Evolutionary conservation across 176 grass and related monocot genomes (phyloP).

Genomic region (Oryza punctata): DNA sequence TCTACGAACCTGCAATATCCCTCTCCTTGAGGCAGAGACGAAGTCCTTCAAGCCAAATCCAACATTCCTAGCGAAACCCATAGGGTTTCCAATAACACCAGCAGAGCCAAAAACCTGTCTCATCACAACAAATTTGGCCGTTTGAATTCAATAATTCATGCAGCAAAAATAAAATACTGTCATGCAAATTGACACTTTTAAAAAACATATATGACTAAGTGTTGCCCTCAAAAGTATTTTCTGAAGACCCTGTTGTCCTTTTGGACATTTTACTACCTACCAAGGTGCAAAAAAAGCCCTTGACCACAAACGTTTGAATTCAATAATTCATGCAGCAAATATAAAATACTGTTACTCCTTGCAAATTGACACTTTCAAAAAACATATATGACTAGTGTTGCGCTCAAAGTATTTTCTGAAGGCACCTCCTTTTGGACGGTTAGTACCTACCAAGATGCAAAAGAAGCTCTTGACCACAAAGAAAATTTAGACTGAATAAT

Average conservation of each 20-base stretch:
- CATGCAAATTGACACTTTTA: slow-evolving; percentile 9
- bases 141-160: background rate
- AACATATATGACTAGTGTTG: background rate
- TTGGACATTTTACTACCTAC: slow-evolving; percentile 16
- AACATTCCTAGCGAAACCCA: slow-evolving; percentile 99
- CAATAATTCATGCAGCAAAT: background rate
- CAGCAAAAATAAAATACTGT: slow-evolving; percentile 13
- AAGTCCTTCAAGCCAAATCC: slow-evolving; percentile 94
- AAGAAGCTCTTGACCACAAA: slow-evolving; percentile 23
- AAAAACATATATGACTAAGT: background rate
- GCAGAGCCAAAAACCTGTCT: slow-evolving; percentile 89
- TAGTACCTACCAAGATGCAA: slow-evolving; percentile 11
- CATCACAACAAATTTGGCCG: slow-evolving; percentile 25
- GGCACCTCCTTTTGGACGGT: slow-evolving; percentile 27
- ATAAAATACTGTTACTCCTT: slow-evolving; percentile 4
- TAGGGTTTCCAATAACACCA: slow-evolving; percentile 95
- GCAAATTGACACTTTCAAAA: slow-evolving; percentile 4
- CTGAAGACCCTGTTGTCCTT: background rate
- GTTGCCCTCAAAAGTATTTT: background rate
- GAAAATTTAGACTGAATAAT: slow-evolving; percentile 19
- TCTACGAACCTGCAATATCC: slow-evolving; percentile 74
- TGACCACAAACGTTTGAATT: slow-evolving; percentile 30
- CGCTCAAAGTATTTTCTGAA: background rate
- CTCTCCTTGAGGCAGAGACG: slow-evolving; percentile 84
- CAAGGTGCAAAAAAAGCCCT: slow-evolving; percentile 17